Evolutionary conservation across 768 basidiomycete genomes (phyloP), one percentile per base, ranked within the genome.

Genomic region (Leccinum variicolor): DNA sequence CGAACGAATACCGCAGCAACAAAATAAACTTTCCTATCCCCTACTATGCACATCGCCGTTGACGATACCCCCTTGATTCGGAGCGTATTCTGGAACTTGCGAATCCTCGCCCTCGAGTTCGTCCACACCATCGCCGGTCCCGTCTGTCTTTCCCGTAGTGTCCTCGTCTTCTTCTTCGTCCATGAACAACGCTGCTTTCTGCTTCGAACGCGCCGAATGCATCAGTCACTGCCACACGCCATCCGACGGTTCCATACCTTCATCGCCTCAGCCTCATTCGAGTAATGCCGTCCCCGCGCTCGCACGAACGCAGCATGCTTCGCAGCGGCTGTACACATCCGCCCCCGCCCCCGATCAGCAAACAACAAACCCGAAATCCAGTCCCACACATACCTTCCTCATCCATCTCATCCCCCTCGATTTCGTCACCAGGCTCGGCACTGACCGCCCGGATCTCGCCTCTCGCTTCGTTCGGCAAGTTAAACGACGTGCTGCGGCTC

Each of bases 241-340:
- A 57, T 4, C 19, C 23, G 10, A 47, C 9, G 15, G 25, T 17
- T 26, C 50, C 72, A 48, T 72, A 88, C 91, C 84, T 93, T 93
- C 92, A 94, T 93, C 17, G 91, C 92, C 69, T 93, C 89, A 1
- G 90, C 92, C 69, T 94, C 92, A 52, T 94, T 93, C 6, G 91
- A 92, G 64, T 94, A 94, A 66, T 94, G 92, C 55, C 89, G 79
- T 54, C 88, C 89, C 23, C 92, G 81, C 23, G 90, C 91, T 62
- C 83, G 82, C 31, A 92, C 78, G 65, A 94, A 94, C 23, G 79
- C 92, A 14, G 86, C 89, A 64, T 90, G 92, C 74, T 91, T 92
- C 36, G 82, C 86, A 49, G 85, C 86, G 58, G 91, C 92, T 94
- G 41, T 43, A 19, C 6, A 13, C 5, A 43, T n/a, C 6, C 39